These are phyloP conservation scores for Penstemon barbatus DNA, from an alignment of 257 asterid species.

Conservation along the genomic window DNA sequence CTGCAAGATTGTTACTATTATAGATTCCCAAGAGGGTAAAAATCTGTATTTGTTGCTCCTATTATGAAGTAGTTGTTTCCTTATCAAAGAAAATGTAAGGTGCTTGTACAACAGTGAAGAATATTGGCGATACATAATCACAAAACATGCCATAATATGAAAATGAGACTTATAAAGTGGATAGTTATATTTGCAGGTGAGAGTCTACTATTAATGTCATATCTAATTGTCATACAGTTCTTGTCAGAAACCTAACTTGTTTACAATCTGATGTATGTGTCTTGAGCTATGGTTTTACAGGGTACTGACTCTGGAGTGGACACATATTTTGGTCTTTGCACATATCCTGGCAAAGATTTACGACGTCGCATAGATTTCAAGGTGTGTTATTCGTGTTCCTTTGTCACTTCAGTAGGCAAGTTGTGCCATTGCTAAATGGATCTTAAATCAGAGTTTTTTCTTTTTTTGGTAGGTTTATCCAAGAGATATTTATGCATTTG, in stretches of 20 bases:
- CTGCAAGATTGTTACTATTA: neutral
- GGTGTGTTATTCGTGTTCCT: slow-evolving; percentile 37
- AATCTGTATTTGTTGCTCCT: neutral
- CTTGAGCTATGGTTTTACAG: slow-evolving; percentile 36
- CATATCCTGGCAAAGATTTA: slow-evolving; percentile 77
- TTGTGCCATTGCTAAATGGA: neutral
- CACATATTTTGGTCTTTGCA: slow-evolving; percentile 94
- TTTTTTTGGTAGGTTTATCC: slow-evolving; percentile 68
- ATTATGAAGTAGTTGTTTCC: neutral
- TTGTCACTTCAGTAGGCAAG: neutral
- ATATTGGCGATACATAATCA: no score
- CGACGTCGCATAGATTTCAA: slow-evolving; percentile 90
- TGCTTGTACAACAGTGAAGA: neutral
- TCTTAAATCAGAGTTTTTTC: neutral
- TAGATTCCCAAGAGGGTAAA: neutral
- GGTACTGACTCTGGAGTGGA: slow-evolving; percentile 90
- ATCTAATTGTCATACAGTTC: no score
- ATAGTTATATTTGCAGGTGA: no score
- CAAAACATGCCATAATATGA: no score
- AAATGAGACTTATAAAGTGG: no score
- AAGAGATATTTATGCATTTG: slow-evolving; percentile 88
- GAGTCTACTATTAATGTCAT: no score
- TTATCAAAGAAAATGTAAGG: neutral
- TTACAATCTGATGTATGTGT: slow-evolving; percentile 19
- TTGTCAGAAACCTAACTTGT: neutral